Percentiles rank a stretch among this genome's conserved stretches.
Evolutionary conservation across 208 protist species (phyloP).

Genomic region (Angomonas desouzai): DNA sequence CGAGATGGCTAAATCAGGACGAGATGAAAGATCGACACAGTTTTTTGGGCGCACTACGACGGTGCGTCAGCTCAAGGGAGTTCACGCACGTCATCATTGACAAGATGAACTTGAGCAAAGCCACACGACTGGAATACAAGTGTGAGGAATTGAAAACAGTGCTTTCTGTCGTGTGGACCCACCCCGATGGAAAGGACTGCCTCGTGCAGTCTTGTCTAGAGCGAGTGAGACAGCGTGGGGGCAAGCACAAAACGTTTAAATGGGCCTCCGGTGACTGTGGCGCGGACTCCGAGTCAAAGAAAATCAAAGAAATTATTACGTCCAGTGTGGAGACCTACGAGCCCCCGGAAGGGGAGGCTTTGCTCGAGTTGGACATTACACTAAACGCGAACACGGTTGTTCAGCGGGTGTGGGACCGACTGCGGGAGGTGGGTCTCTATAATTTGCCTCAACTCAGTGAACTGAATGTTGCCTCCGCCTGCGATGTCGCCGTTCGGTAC

Average conservation of each 20-base stretch:
- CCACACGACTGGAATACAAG: slow-evolving; percentile 46
- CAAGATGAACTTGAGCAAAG: slow-evolving; percentile 78
- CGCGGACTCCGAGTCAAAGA: slow-evolving; percentile 2
- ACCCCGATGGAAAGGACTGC: slow-evolving; percentile 32
- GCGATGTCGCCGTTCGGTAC: slow-evolving; percentile 32
- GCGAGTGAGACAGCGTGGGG: slow-evolving; percentile 46
- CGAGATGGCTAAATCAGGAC: slow-evolving; percentile 85
- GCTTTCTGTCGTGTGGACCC: slow-evolving; percentile 44
- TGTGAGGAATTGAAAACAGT: slow-evolving; percentile 23
- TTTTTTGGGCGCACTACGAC: slow-evolving; percentile 53
- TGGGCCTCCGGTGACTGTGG: slow-evolving; percentile 21
- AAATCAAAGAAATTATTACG: slow-evolving; percentile 44
- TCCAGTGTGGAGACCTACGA: slow-evolving; percentile 33
- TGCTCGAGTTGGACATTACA: slow-evolving; percentile 51
- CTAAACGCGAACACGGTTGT: slow-evolving; percentile 21
- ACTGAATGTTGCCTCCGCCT: slow-evolving; percentile 30
- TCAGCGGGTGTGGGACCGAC: slow-evolving; percentile 35
- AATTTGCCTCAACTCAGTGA: slow-evolving; percentile 35
- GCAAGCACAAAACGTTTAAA: slow-evolving; percentile 55
- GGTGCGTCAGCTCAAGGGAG: slow-evolving; percentile 23
- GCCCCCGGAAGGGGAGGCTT: slow-evolving; percentile 18
- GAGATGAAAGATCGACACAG: slow-evolving; percentile 43
- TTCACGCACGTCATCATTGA: slow-evolving; percentile 78
- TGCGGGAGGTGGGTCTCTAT: slow-evolving; percentile 27
- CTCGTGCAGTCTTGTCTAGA: slow-evolving; percentile 56